Base-by-base conservation (phyloP, 805 yeast genomes). In the Candida tibetensis region DNA sequence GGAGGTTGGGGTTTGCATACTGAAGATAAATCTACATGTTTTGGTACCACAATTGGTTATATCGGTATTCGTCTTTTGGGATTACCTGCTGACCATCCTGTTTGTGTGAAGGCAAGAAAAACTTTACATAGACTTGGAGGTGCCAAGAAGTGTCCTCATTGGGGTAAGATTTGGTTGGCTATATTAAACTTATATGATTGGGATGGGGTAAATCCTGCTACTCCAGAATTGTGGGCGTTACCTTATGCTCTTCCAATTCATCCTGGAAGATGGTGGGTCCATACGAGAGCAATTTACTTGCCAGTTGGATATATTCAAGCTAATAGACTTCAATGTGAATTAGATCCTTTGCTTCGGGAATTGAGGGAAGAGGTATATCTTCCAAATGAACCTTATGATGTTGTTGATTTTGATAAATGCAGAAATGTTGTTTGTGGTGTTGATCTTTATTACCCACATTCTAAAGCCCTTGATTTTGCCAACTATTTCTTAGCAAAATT, bases 1-100 rank as follows among this genome's bases (percentile, higher is more conserved):
- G 99, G 99, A n/a, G 99, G 99, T 2, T 93, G 99, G 99, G 99
- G 99, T 0, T 69, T 93, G 27, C 97, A 93, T 58, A 78, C 89
- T 4, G 81, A 79, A 36, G 99, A 93, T 57, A 93, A 91, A 58
- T 81, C 93, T 6, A 93, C 99, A 0, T 93, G 93, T 48, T 90
- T 90, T 58, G 99, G 99, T 4, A 93, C 99, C 1, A 71, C 86
- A 0, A 74, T 93, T 49, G 90, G 89, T 60, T 93, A 93, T 59
- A 82, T 91, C 5, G 66, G 69, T n/a, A 67, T 93, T 43, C 72
- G 99, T 45, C 60, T 93, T 10, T 63, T 91, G 34, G 99, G 99
- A 0, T 55, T 93, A 49, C 62, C 77, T 1, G 68, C 77, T 2
- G 78, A 77, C 43, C 96, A 93, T 59, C 82, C 84, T 1, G 95